Conservation (phyloP, 805 yeast genomes). For the Kluyveromyces wickerhamii region DNA sequence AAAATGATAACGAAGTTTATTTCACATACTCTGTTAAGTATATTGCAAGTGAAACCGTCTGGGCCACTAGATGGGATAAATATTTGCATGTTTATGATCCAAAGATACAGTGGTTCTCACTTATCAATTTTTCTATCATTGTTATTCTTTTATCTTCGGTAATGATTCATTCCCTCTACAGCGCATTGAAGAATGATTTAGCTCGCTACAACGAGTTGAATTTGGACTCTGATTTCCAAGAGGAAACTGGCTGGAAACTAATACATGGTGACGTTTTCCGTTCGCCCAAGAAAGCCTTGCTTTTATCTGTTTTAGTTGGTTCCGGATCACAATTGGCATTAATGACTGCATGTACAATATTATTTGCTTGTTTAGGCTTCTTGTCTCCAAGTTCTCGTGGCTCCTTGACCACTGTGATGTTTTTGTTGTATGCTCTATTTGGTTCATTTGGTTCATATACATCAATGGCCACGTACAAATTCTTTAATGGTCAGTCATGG, state of each 20-base stretch:
- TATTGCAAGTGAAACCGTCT: slow-evolving; percentile 59
- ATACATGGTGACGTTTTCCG: slow-evolving; percentile 94
- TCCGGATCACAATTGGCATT: slow-evolving; percentile 78
- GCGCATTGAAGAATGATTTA: slow-evolving; percentile 80
- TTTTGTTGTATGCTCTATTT: slow-evolving; percentile 70
- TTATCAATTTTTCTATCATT: slow-evolving; percentile 76
- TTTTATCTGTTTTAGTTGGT: slow-evolving; percentile 76
- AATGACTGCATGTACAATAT: slow-evolving; percentile 65
- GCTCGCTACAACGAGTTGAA: slow-evolving; percentile 82
- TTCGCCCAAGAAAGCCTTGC: slow-evolving; percentile 61
- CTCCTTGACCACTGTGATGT: slow-evolving; percentile 82
- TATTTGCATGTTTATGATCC: slow-evolving; percentile 89
- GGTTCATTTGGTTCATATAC: slow-evolving; percentile 81
- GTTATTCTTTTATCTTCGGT: slow-evolving; percentile 70
- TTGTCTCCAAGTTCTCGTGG: slow-evolving; percentile 94
- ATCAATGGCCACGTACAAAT: slow-evolving; percentile 79
- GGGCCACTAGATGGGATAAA: slow-evolving; percentile 99
- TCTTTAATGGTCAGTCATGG: slow-evolving; percentile 90
- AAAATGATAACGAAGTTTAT: slow-evolving; percentile 47
- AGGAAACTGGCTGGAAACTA: slow-evolving; percentile 95
- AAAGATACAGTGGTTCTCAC: slow-evolving; percentile 91
- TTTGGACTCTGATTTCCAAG: slow-evolving; percentile 78
- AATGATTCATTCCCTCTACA: slow-evolving; percentile 68
- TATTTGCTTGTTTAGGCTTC: slow-evolving; percentile 81
- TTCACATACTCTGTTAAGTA: slow-evolving; percentile 84